phyloP scores from a whole-genome alignment of 202 grass and related monocot genomes.

The Panicum hallii region DNA sequence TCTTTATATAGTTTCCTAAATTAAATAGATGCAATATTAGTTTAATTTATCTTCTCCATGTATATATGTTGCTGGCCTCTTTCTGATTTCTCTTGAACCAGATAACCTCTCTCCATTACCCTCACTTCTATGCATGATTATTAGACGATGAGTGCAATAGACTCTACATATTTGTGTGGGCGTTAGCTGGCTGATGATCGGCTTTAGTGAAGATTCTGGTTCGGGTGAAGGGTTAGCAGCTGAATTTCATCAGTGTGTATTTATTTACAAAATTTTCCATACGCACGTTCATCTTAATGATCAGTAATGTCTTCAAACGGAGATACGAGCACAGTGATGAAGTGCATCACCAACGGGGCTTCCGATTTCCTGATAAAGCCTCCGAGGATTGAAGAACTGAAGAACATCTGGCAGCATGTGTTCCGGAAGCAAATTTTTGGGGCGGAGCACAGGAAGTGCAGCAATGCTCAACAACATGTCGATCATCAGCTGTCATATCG shows the following conservation, averaged over 20 bases:
- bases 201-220: background rate
- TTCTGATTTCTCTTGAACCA: background rate
- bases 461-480: background rate
- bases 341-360: slow-evolving; percentile 53
- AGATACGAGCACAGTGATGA: slow-evolving; percentile 56
- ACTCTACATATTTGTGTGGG: background rate
- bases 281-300: background rate
- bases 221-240: background rate
- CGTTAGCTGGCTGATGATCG: no score
- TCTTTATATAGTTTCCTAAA: background rate
- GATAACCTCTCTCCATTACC: background rate
- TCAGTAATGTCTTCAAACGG: slow-evolving; percentile 52
- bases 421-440: slow-evolving; percentile 46
- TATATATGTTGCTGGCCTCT: background rate
- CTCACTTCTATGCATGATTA: background rate
- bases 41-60: background rate
- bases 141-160: background rate
- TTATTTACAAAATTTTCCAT: background rate
- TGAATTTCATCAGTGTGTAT: background rate
- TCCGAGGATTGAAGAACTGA: slow-evolving; percentile 45
- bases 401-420: slow-evolving; percentile 63
- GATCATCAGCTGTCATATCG: background rate
- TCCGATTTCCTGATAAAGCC: slow-evolving; percentile 66
- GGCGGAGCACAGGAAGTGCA: slow-evolving; percentile 24
- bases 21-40: background rate